A percentile compares a stretch with the other conserved stretches of the same genome.
These are phyloP conservation scores for Lepiota venenata DNA, from an alignment of 768 basidiomycete genomes.

Conservation along the genomic window DNA sequence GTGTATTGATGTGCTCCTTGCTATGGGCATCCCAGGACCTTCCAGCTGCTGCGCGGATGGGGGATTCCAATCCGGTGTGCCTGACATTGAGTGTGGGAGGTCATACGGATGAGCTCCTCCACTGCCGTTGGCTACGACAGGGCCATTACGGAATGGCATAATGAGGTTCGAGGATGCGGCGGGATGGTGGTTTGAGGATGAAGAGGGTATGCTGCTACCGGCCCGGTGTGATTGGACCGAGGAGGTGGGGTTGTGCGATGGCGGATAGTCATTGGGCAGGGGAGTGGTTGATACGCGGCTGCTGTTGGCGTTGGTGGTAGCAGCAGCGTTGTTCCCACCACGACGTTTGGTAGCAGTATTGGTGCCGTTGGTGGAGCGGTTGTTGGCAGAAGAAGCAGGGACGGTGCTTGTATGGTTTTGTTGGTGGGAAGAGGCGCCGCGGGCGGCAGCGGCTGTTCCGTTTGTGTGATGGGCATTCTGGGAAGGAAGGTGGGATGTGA, in stretches of 20 bases:
- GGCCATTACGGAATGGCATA: constrained; percentile 13
- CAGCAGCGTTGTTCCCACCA: constrained; percentile 24
- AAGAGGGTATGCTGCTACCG: constrained; percentile 6
- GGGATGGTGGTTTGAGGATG: constrained; percentile 18
- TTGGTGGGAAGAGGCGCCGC: constrained; percentile 20
- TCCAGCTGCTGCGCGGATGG: constrained; percentile 58
- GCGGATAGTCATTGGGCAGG: constrained; percentile 33
- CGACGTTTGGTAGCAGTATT: constrained; percentile 41
- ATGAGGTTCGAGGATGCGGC: constrained; percentile 22
- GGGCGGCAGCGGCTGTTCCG: constrained; percentile 17
- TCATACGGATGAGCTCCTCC: constrained; percentile 25
- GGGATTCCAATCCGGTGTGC: constrained; percentile 47
- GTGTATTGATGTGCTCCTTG: constrained; percentile 38
- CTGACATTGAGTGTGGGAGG: constrained; percentile 38
- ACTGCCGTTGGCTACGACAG: constrained; percentile 16
- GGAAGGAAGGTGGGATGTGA: constrained; percentile 58
- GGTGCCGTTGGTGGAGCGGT: constrained; percentile 13
- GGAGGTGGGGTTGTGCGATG: constrained; percentile 20
- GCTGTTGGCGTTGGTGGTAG: constrained; percentile 35
- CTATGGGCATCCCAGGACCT: constrained; percentile 77
- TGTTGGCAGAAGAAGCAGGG: background rate
- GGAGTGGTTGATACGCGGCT: constrained; percentile 36
- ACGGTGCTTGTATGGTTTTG: constrained; percentile 2
- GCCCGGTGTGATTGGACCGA: constrained; percentile 31
- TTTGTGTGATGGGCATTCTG: constrained; percentile 28